These are phyloP conservation scores for Daldinia vernicosa DNA, from an alignment of 495 filamentous ascomycete genomes.

Conservation along the genomic window DNA sequence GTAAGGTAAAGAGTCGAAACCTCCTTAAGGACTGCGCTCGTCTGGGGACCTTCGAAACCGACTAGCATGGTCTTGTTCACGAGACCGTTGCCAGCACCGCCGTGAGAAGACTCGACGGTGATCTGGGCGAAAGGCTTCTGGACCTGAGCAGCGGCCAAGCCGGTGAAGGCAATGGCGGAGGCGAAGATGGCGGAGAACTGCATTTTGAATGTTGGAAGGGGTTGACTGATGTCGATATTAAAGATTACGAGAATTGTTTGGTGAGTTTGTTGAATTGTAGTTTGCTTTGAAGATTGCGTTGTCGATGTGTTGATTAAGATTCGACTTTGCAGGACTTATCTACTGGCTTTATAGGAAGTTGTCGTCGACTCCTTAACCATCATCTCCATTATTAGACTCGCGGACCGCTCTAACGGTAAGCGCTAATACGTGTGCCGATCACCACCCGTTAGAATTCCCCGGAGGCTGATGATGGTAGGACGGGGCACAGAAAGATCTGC, in stretches of 20 bases:
- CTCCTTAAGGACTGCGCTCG: constrained; percentile 1
- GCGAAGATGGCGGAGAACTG: constrained; percentile 29
- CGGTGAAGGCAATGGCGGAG: constrained; percentile 27
- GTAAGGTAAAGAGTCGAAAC: constrained; percentile 38
- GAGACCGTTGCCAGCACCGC: constrained; percentile 25
- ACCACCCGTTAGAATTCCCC: neutral
- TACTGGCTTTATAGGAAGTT: constrained; percentile 25
- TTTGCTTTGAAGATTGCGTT: constrained; percentile 19
- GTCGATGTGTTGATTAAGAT: constrained; percentile 25
- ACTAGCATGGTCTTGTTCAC: constrained; percentile 25
- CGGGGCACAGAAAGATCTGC: constrained; percentile 26
- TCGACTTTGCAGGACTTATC: constrained; percentile 13
- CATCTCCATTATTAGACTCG: neutral
- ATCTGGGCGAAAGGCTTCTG: constrained; percentile 1
- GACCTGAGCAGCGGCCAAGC: constrained; percentile 15
- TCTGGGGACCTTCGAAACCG: neutral
- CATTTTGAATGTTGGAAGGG: constrained; percentile 31
- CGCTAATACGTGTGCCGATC: constrained; percentile 13
- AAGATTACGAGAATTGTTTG: constrained; percentile 8
- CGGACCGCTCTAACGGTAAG: constrained; percentile 21
- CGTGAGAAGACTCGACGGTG: constrained; percentile 30
- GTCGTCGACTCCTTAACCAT: neutral
- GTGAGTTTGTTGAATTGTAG: constrained; percentile 13
- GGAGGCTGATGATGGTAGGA: constrained; percentile 24
- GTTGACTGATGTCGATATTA: constrained; percentile 18